Evolutionary conservation across 75 land plant genomes (phyloP), one percentile per base, ranked within the genome.

Genomic region (Picea glauca): DNA sequence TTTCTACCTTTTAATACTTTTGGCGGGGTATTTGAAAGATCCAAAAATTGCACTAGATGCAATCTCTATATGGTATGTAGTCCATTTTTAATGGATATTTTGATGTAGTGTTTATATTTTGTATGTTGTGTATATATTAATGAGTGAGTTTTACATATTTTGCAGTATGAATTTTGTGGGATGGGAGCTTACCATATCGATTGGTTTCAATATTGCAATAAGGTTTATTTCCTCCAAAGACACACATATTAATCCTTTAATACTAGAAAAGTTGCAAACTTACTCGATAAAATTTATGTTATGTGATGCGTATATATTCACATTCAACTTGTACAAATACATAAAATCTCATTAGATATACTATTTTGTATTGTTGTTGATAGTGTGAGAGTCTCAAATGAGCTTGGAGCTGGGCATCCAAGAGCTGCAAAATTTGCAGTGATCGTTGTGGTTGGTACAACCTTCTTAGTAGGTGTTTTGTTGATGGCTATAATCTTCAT

Each of bases 301-400:
- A 40, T 40, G 2, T 40, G 43, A 40, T 40, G 4, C 3, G 4
- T 40, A 40, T 40, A 40, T 40, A 40, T 4, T 40, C 43, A 4
- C 43, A 40, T 40, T 40, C 43, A 40, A 40, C 43, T 4, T 40
- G 43, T 4, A 40, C 4, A 40, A 40, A 40, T 40, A 40, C 3
- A 40, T 4, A 40, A 40, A 40, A 40, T 40, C 43, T 40, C 3
- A 3, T 0, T 40, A 40, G 43, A 40, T 40, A 2, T 40, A 40
- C 43, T 4, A 40, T 40, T 40, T 40, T 4, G 2, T 40, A 40
- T 40, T 40, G 43, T 40, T 40, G 43, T 40, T 40, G 4, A 83
- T 91, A 84, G 85, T 58, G 77, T 77, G 26, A 74, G 87, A 58
- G 81, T 85, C 15, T 74, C 81, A 18, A 85, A 85, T 79, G 87